Conservation (phyloP, 345 rosid genomes). For the Euphorbia peplus region DNA sequence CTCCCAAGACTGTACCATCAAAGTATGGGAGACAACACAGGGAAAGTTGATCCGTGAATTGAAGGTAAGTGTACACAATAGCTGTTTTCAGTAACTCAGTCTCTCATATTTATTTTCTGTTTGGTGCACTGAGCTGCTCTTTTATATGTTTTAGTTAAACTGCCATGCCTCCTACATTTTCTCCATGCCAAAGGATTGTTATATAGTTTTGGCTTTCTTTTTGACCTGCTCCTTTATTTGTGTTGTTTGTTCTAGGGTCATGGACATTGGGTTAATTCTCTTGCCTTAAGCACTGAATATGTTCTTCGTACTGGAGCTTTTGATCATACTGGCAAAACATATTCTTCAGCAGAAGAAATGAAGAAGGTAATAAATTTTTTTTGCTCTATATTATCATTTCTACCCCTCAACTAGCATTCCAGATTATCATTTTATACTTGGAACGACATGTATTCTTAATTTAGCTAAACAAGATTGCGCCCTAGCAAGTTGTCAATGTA, state of each 20-base stretch:
- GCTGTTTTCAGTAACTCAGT: background rate
- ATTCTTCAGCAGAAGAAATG: slow-evolving; percentile 75
- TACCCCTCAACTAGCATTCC: background rate
- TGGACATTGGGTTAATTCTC: slow-evolving; percentile 97
- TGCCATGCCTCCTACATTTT: background rate
- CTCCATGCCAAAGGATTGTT: background rate
- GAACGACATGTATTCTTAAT: background rate
- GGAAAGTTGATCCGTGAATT: slow-evolving; percentile 95
- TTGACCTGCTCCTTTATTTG: slow-evolving; percentile 4
- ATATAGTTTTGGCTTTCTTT: background rate
- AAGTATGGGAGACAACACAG: slow-evolving; percentile 96
- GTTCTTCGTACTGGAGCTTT: slow-evolving; percentile 95
- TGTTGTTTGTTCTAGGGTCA: slow-evolving; percentile 60
- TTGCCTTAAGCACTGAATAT: slow-evolving; percentile 90
- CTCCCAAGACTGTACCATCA: slow-evolving; percentile 92
- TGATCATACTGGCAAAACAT: slow-evolving; percentile 81
- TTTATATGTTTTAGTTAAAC: background rate
- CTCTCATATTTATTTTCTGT: background rate
- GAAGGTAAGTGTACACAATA: slow-evolving; percentile 50
- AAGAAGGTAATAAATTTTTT: slow-evolving; percentile 47
- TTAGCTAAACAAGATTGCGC: background rate
- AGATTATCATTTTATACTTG: slow-evolving; percentile 6
- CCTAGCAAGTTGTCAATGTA: background rate
- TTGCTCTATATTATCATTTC: background rate
- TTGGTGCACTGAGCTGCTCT: background rate